Base-by-base conservation (phyloP, 179 eudicot genomes). In the Actinidia polygama region DNA sequence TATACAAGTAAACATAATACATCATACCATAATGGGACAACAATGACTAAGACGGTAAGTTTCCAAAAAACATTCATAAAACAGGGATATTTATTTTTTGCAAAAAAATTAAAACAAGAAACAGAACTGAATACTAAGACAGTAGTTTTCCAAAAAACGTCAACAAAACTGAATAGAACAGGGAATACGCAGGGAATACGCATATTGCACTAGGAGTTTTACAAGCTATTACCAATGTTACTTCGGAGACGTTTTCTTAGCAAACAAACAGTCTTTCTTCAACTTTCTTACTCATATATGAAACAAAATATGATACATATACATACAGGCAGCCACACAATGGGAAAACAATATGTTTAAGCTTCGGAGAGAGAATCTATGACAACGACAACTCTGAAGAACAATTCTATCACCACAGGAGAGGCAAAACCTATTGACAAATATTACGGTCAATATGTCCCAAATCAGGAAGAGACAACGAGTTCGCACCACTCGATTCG, bases 291-390 rank as follows among this genome's bases (percentile, higher is more conserved):
- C 46, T 26, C 46, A 3, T 1, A 3, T 3, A 73, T 51, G 57
- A 49, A 73, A 73, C 24, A 54, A 51, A n/a, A n/a, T 26, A 74
- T 53, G 77, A 53, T 74, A 51, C 77, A 74, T 74, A 23, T 46
- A n/a, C 62, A 23, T 24, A 84, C 90, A 93, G 97, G 97, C 7
- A 83, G 90, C 61, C 97, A 94, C 69, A 92, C 98, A 12, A 83
- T 92, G 66, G 98, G 96, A 24, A 83, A 86, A 54, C 98, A 70
- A 87, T 90, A 84, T 94, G 96, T 82, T n/a, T 79, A 66, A 94
- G 91, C 82, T 94, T 94, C 82, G 84, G 91, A 77, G 89, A 91
- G 64, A 88, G 94, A 53, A 87, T 92, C 73, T 90, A n/a, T n/a
- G n/a, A 92, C 53, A 88, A 90, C 21, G 47, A 73, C 64, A n/a